phyloP scores from a whole-genome alignment of 805 yeast species.

The Ogataea zsoltii region DNA sequence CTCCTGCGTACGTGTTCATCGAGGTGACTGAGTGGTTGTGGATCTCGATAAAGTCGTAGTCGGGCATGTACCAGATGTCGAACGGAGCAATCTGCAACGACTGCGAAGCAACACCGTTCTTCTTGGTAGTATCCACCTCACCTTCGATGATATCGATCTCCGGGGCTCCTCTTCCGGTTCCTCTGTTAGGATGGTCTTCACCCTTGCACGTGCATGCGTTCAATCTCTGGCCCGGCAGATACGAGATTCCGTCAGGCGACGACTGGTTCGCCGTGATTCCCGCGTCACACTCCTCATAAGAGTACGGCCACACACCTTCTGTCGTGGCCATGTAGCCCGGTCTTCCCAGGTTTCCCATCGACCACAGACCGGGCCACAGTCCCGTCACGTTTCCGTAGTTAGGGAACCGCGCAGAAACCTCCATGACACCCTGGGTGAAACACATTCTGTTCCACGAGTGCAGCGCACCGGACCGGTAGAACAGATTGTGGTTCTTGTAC shows the following conservation, averaged over 20 bases:
- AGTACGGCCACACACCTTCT: conserved; percentile 95
- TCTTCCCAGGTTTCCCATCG: conserved; percentile 89
- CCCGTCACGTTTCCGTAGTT: conserved; percentile 78
- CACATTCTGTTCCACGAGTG: conserved; percentile 93
- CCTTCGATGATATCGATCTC: conserved; percentile 93
- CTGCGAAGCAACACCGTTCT: conserved; percentile 80
- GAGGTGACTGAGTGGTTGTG: conserved; percentile 67
- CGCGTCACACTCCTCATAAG: conserved; percentile 84
- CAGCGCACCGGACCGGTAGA: conserved; percentile 87
- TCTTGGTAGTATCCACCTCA: conserved; percentile 56
- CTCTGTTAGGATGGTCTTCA: conserved; percentile 85
- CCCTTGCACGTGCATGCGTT: conserved; percentile 77
- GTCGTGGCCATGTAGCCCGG: conserved; percentile 88
- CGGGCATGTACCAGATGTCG: conserved; percentile 93
- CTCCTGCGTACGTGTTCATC: conserved; percentile 89
- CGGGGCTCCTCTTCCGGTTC: conserved; percentile 92
- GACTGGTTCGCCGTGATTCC: conserved; percentile 96
- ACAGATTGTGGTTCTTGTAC: conserved; percentile 71
- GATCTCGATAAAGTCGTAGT: conserved; percentile 75
- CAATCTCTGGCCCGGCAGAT: conserved; percentile 80
- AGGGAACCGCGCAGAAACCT: conserved; percentile 76
- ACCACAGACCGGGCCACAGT: conserved; percentile 96
- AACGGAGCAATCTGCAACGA: conserved; percentile 91
- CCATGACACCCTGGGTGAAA: conserved; percentile 80
- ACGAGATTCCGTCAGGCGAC: conserved; percentile 84